Evolutionary conservation across 257 asterid species (phyloP).

Genomic region (Dorcoceras hygrometricum): DNA sequence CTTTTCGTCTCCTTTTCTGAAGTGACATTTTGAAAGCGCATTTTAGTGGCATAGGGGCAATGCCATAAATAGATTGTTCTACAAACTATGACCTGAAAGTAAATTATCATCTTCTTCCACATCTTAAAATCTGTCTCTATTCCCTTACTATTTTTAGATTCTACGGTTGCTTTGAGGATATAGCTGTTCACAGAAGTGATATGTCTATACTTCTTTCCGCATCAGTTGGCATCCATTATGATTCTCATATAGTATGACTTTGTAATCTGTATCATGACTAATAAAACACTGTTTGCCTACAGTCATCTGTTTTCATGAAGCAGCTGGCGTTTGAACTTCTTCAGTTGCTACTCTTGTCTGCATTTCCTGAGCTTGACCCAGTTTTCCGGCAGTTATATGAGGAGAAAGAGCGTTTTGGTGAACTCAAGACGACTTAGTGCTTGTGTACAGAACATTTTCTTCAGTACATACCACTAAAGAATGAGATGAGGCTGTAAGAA

Average conservation of each 20-base stretch:
- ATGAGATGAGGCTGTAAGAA: background rate
- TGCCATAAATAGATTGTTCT: no score
- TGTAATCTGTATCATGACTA: conserved; percentile 12
- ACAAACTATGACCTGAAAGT: no score
- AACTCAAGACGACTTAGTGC: conserved; percentile 30
- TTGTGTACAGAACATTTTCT: background rate
- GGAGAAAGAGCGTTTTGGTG: conserved; percentile 70
- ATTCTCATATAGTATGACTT: background rate
- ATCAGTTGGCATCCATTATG: background rate
- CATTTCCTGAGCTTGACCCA: conserved; percentile 81
- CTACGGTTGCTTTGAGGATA: no score
- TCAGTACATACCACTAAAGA: background rate
- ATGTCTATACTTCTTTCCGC: background rate
- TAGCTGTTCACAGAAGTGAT: background rate
- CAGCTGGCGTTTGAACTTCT: conserved; percentile 73
- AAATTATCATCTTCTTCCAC: no score
- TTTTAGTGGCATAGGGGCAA: no score
- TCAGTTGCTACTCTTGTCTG: conserved; percentile 67
- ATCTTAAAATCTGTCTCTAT: no score
- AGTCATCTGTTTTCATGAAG: conserved; percentile 86
- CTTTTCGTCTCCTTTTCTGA: no score
- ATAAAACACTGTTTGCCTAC: conserved; percentile 23
- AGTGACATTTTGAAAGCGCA: no score
- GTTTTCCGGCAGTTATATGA: conserved; percentile 59
- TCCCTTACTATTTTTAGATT: no score